Percentiles rank a stretch among this genome's conserved stretches.
phyloP scores from a whole-genome alignment of 345 rosid species.

The Salix koriyanagi region DNA sequence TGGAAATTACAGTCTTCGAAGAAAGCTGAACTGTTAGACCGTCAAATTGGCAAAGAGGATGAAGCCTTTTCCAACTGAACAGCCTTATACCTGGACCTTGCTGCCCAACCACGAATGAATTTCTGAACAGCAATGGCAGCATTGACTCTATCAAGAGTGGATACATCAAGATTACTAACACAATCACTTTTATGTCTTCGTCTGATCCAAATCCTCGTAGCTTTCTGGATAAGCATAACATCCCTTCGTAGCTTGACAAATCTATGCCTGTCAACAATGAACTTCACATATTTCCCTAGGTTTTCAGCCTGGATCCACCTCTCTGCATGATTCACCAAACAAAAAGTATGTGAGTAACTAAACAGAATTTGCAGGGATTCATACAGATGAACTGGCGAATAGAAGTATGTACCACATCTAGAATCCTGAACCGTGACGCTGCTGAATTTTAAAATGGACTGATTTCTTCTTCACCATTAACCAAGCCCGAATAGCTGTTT shows the following conservation, averaged over 20 bases:
- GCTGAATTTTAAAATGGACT: slow-evolving; percentile 12
- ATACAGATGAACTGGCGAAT: not conserved
- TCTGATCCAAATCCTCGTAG: slow-evolving; percentile 49
- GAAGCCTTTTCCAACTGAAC: slow-evolving; percentile 17
- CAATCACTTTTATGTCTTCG: slow-evolving; percentile 15
- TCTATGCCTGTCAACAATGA: slow-evolving; percentile 46
- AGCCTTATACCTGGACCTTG: slow-evolving; percentile 11
- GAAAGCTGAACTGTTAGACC: slow-evolving; percentile 47
- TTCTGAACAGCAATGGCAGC: slow-evolving; percentile 25
- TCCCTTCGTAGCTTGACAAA: slow-evolving; percentile 45
- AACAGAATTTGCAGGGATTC: not conserved
- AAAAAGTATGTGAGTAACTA: slow-evolving; percentile 6
- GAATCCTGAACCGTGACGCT: slow-evolving; percentile 19
- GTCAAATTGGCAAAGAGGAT: slow-evolving; percentile 4
- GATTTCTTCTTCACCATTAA: slow-evolving; percentile 42
- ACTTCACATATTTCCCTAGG: slow-evolving; percentile 30
- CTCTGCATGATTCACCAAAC: slow-evolving; percentile 29
- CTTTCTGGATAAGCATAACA: slow-evolving; percentile 50
- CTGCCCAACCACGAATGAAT: slow-evolving; percentile 22
- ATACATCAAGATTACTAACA: slow-evolving; percentile 1
- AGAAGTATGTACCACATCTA: slow-evolving; percentile 31
- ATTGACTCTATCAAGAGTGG: slow-evolving; percentile 15
- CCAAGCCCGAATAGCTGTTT: slow-evolving; percentile 54
- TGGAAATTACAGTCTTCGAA: slow-evolving; percentile 38
- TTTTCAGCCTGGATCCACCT: slow-evolving; percentile 26